A percentile compares a stretch with the other conserved stretches of the same genome.
These are phyloP conservation scores for Russula emetica DNA, from an alignment of 768 basidiomycete genomes.

Conservation along the genomic window DNA sequence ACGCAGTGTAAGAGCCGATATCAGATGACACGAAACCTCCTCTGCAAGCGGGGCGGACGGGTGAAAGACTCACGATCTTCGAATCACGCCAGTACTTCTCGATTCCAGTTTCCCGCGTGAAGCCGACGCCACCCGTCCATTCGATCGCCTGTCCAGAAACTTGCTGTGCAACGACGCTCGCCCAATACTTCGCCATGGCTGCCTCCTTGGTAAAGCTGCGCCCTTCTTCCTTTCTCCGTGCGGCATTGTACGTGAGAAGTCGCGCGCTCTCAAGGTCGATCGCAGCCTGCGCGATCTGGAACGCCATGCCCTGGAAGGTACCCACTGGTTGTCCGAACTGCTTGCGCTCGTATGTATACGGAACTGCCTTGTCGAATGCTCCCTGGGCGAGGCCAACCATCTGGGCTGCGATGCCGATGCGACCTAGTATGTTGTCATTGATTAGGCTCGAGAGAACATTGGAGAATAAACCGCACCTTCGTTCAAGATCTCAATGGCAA, in stretches of 20 bases:
- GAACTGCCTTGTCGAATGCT: constrained; percentile 92
- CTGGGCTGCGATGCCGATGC: constrained; percentile 97
- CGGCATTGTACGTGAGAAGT: constrained; percentile 93
- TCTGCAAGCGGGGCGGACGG: too few species aligned
- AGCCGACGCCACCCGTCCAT: constrained; percentile 92
- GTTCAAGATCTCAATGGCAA: constrained; percentile 95
- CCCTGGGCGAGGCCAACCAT: constrained; percentile 98
- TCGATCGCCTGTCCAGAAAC: constrained; percentile 90
- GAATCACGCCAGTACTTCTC: constrained; percentile 98
- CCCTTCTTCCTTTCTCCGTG: constrained; percentile 90
- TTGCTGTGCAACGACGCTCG: constrained; percentile 82
- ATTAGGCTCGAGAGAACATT: background rate
- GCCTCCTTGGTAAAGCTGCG: constrained; percentile 85
- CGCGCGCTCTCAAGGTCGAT: constrained; percentile 87
- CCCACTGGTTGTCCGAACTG: constrained; percentile 95
- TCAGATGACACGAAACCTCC: background rate
- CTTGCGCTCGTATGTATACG: constrained; percentile 87
- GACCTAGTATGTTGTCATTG: constrained; percentile 41
- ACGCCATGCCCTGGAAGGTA: constrained; percentile 93
- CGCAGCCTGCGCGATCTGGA: constrained; percentile 89
- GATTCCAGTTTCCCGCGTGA: constrained; percentile 89
- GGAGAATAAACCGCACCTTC: constrained; percentile 52
- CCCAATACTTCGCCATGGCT: constrained; percentile 96
- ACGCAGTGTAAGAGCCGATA: background rate
- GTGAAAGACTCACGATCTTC: constrained; percentile 66